These are phyloP conservation scores for Rutidosis leptorrhynchoides DNA, from an alignment of 129 eudicot species.

Conservation along the genomic window DNA sequence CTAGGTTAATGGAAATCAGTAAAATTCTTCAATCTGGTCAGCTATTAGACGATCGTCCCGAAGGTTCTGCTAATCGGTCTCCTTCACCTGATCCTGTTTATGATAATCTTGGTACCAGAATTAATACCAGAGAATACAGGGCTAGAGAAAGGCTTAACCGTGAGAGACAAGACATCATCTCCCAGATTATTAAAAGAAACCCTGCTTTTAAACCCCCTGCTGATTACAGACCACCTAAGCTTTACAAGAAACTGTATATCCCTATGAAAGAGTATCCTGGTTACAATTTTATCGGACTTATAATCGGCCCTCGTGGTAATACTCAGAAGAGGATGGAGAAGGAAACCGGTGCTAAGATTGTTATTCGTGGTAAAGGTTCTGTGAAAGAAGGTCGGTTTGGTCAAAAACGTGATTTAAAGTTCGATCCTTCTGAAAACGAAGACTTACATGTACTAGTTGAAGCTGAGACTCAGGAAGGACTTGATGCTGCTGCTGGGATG, in stretches of 20 bases:
- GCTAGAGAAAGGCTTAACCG: slow-evolving; percentile 74
- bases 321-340: slow-evolving; percentile 95
- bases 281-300: slow-evolving; percentile 82
- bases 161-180: slow-evolving; percentile 80
- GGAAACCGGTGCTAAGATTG: slow-evolving; percentile 92
- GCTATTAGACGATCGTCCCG: slow-evolving; percentile 75
- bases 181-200: slow-evolving; percentile 70
- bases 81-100: slow-evolving; percentile 92
- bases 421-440: slow-evolving; percentile 76
- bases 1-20: slow-evolving; percentile 76
- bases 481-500: slow-evolving; percentile 94
- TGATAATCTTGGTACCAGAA: slow-evolving; percentile 79
- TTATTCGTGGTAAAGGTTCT: slow-evolving; percentile 82
- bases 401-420: slow-evolving; percentile 73
- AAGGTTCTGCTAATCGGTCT: slow-evolving; percentile 61
- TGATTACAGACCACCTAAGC: slow-evolving; percentile 89
- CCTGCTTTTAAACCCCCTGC: slow-evolving; percentile 91
- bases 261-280: slow-evolving; percentile 93
- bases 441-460: slow-evolving; percentile 89
- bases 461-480: slow-evolving; percentile 77
- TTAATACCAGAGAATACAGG: slow-evolving; percentile 83
- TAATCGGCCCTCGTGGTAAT: slow-evolving; percentile 91
- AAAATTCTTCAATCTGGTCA: slow-evolving; percentile 65
- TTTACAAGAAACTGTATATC: slow-evolving; percentile 72
- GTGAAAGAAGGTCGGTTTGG: slow-evolving; percentile 79